Evolutionary conservation across 352 stramenopile genomes (phyloP).

Genomic region (Phytophthora tentaculata): DNA sequence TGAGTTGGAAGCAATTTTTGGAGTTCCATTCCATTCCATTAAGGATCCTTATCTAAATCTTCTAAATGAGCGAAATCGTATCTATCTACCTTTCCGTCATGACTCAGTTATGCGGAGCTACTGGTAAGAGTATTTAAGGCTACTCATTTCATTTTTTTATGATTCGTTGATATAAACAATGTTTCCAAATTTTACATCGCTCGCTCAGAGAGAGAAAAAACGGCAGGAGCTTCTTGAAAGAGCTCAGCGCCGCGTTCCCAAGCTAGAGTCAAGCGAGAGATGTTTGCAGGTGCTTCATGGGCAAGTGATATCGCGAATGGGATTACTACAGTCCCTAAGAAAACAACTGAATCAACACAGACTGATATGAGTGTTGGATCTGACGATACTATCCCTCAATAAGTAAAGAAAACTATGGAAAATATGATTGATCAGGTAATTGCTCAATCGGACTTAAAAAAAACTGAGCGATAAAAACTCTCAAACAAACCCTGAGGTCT

Average conservation of each 20-base stretch:
- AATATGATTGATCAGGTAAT: no score
- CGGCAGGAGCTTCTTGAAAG: constrained; percentile 9
- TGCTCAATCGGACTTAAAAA: neutral
- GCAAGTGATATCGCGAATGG: constrained; percentile 7
- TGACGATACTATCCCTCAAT: no score
- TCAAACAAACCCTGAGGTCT: neutral
- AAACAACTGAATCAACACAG: constrained; percentile 21
- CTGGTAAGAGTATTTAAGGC: neutral
- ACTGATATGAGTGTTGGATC: no score
- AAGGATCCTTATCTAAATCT: constrained; percentile 18
- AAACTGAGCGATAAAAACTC: neutral
- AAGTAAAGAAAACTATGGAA: no score
- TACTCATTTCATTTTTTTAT: constrained; percentile 6
- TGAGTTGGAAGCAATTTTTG: constrained; percentile 9
- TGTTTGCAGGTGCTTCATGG: constrained; percentile 20
- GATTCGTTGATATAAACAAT: constrained; percentile 1
- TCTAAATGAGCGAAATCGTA: constrained; percentile 12
- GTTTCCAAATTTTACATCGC: constrained; percentile 1
- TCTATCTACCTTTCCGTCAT: constrained; percentile 8
- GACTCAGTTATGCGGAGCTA: constrained; percentile 15
- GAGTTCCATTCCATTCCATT: constrained; percentile 18
- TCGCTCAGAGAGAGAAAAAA: constrained; percentile 1
- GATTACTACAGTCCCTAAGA: constrained; percentile 1
- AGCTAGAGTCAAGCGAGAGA: neutral
- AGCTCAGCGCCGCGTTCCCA: constrained; percentile 1